Conservation (phyloP, 805 yeast species). For the Candida parachauliodes region DNA sequence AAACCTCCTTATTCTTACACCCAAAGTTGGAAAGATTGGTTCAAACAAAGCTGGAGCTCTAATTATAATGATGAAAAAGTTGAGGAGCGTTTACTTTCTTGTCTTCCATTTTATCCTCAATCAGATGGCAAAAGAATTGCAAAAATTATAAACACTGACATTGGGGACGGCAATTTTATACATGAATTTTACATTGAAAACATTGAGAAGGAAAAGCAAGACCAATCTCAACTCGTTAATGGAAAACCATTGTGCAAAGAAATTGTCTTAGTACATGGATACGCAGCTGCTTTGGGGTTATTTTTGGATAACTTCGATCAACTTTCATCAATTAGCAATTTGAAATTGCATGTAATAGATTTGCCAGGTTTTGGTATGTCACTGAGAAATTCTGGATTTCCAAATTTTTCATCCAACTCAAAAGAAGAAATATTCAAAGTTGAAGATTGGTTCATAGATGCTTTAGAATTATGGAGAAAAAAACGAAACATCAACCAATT, state of each 20-base stretch:
- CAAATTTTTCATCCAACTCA: slow-evolving; percentile 25
- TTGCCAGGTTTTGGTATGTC: slow-evolving; percentile 71
- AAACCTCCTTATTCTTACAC: slow-evolving; percentile 16
- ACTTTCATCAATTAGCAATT: slow-evolving; percentile 47
- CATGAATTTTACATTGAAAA: slow-evolving; percentile 73
- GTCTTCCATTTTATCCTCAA: slow-evolving; percentile 57
- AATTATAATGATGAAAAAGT: slow-evolving; percentile 23
- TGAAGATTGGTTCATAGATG: slow-evolving; percentile 44
- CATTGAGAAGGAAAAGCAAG: slow-evolving; percentile 23
- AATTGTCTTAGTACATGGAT: slow-evolving; percentile 83
- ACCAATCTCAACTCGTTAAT: slow-evolving; percentile 1
- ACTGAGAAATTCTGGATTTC: slow-evolving; percentile 46
- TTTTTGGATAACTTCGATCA: slow-evolving; percentile 65
- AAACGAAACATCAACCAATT: slow-evolving; percentile 32
- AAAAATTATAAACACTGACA: slow-evolving; percentile 49
- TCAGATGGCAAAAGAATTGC: slow-evolving; percentile 47
- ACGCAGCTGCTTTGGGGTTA: slow-evolving; percentile 87
- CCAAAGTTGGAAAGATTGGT: slow-evolving; percentile 27
- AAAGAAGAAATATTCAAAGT: slow-evolving; percentile 31
- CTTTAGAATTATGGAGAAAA: slow-evolving; percentile 41
- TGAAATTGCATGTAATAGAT: slow-evolving; percentile 64
- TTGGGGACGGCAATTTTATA: slow-evolving; percentile 55
- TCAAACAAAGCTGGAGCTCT: slow-evolving; percentile 19
- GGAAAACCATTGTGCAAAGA: slow-evolving; percentile 24
- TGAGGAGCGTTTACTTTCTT: slow-evolving; percentile 45